A percentile compares a stretch with the other conserved stretches of the same genome.
Evolutionary conservation across 176 grass and related monocot genomes (phyloP).

Genomic region (Carex scoparia): DNA sequence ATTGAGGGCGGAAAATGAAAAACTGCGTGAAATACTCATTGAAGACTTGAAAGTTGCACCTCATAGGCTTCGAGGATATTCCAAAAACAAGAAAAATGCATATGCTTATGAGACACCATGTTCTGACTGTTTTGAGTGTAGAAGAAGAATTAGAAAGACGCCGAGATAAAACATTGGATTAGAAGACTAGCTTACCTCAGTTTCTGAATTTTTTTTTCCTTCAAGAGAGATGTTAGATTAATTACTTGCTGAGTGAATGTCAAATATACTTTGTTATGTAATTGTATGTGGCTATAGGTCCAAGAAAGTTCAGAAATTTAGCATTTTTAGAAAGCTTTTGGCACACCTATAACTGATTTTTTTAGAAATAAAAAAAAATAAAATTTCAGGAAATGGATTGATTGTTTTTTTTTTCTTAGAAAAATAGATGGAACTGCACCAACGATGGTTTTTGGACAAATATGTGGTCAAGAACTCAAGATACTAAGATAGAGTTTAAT

Average conservation of each 20-base stretch:
- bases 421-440: no score
- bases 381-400: no score
- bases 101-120: conserved; percentile 43
- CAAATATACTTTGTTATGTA: neutral
- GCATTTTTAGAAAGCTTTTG: neutral
- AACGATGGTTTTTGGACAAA: no score
- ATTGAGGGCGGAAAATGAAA: conserved; percentile 62
- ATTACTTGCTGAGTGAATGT: neutral
- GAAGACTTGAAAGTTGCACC: conserved; percentile 75
- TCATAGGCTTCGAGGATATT: conserved; percentile 36
- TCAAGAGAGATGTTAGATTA: neutral
- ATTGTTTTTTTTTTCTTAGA: no score
- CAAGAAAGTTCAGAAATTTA: neutral
- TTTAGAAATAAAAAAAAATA: no score
- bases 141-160: conserved; percentile 48
- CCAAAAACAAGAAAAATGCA: conserved; percentile 29
- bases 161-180: conserved; percentile 37
- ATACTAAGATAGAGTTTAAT: no score
- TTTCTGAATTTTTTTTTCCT: neutral
- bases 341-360: neutral
- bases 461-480: no score
- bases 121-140: conserved; percentile 91
- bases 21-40: conserved; percentile 58
- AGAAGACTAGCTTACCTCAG: neutral
- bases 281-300: neutral